Conservation (phyloP, 2,329 filamentous ascomycete species). For the Diaporthe sp. region DNA sequence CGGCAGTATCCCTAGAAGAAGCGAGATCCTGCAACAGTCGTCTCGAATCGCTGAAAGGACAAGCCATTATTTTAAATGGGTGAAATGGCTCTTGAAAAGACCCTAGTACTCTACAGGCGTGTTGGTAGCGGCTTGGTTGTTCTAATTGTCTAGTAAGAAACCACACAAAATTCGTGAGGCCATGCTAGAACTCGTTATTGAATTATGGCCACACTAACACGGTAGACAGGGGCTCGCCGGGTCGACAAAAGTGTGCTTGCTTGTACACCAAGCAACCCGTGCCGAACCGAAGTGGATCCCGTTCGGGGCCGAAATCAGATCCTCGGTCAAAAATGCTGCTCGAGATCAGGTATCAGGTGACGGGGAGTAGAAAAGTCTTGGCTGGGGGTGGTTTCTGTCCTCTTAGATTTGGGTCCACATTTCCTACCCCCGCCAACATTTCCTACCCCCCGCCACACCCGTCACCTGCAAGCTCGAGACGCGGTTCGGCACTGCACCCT, state of each 20-base stretch:
- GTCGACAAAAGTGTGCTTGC: not conserved
- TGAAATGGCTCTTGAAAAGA: not conserved
- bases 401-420: too few species aligned
- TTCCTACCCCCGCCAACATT: too few species aligned
- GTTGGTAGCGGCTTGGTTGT: too few species aligned
- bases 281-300: not conserved
- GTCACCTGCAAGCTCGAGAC: too few species aligned
- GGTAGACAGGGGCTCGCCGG: not conserved
- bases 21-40: slow-evolving; percentile 18
- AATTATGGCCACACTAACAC: not conserved
- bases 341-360: too few species aligned
- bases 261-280: not conserved
- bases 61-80: not conserved
- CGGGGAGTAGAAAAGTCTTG: too few species aligned
- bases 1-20: not conserved
- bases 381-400: too few species aligned
- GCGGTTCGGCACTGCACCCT: too few species aligned
- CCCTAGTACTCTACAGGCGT: too few species aligned
- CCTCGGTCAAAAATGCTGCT: not conserved
- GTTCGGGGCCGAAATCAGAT: not conserved
- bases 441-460: too few species aligned
- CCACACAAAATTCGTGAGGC: too few species aligned
- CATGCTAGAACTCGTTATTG: not conserved
- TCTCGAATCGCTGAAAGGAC: slow-evolving; percentile 5
- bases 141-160: too few species aligned